These are phyloP conservation scores for Skeletonema marinoi DNA, from an alignment of 108 stramenopile species.

Conservation along the genomic window DNA sequence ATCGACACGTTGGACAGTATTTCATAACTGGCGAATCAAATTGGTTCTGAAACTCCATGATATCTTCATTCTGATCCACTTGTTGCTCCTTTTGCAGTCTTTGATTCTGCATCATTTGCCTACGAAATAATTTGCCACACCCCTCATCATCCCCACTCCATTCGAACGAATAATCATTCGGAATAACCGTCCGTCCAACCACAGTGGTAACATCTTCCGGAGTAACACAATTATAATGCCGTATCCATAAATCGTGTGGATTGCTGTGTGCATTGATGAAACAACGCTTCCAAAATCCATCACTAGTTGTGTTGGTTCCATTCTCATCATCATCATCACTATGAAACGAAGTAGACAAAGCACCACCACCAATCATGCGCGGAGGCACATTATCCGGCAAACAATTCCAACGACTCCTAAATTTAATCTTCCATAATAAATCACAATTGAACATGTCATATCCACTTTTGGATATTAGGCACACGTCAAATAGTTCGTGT, in stretches of 20 bases:
- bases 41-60: not conserved
- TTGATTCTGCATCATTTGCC: conserved; percentile 1
- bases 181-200: conserved; percentile 45
- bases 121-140: conserved; percentile 7
- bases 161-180: not conserved
- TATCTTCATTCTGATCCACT: not conserved
- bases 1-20: conserved; percentile 42
- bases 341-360: not conserved
- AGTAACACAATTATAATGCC: conserved; percentile 70
- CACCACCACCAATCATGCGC: not conserved
- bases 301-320: no score
- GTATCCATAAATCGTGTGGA: conserved; percentile 71
- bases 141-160: not conserved
- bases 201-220: conserved; percentile 58
- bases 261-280: conserved; percentile 61
- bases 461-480: conserved; percentile 3
- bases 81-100: not conserved
- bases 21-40: conserved; percentile 19
- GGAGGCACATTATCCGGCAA: not conserved
- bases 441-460: conserved; percentile 16
- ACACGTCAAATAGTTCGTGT: conserved; percentile 9
- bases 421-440: conserved; percentile 56
- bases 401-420: conserved; percentile 58
- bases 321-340: not conserved
- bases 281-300: conserved; percentile 51